These are phyloP conservation scores for Tylopilus vinaceipallidus DNA, from an alignment of 768 basidiomycete genomes.

Conservation along the genomic window DNA sequence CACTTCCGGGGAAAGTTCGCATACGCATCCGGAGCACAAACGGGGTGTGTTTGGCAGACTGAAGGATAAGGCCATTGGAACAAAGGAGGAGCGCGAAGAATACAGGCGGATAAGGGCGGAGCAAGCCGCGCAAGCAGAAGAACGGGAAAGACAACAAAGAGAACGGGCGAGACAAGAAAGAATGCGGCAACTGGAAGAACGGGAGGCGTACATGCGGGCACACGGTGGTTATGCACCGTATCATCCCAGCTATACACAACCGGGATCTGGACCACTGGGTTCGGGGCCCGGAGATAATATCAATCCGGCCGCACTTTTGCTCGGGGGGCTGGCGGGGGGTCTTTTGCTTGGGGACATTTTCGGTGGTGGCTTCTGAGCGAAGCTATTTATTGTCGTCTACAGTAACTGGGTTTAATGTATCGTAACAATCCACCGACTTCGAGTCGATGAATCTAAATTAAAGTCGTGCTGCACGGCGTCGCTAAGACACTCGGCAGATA, in stretches of 20 bases:
- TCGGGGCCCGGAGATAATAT: background rate
- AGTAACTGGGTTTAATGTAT: too few relatives aligned
- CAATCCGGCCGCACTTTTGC: slow-evolving; percentile 22
- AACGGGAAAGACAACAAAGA: too few relatives aligned
- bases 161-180: slow-evolving; percentile 20
- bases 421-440: too few relatives aligned
- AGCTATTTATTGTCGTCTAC: slow-evolving; percentile 5
- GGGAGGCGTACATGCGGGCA: slow-evolving; percentile 36
- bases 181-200: slow-evolving; percentile 23
- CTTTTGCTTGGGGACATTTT: slow-evolving; percentile 47
- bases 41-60: slow-evolving; percentile 57
- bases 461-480: too few relatives aligned
- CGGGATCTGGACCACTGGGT: background rate
- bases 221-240: slow-evolving; percentile 33
- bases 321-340: slow-evolving; percentile 50
- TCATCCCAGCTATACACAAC: slow-evolving; percentile 18
- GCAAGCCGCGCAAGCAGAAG: slow-evolving; percentile 26
- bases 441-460: too few relatives aligned
- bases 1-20: background rate
- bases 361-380: slow-evolving; percentile 36
- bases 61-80: slow-evolving; percentile 63
- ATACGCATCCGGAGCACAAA: slow-evolving; percentile 30
- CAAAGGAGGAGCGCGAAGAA: slow-evolving; percentile 61
- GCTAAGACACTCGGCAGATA: too few relatives aligned
- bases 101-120: slow-evolving; percentile 33